phyloP scores from a whole-genome alignment of 1,284 basidiomycete genomes.

The Tylopilus orsonianus region DNA sequence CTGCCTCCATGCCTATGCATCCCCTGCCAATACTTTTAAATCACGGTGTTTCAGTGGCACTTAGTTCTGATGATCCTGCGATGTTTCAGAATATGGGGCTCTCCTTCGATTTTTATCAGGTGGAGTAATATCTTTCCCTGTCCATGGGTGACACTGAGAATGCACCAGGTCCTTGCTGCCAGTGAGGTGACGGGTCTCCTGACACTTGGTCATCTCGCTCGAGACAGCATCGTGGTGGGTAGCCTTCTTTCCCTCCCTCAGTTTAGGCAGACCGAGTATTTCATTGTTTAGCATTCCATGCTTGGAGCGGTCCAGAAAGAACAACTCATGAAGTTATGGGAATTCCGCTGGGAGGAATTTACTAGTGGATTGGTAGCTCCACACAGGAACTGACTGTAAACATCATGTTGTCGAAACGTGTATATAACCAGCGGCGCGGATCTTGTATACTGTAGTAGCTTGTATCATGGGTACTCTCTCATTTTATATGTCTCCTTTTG shows the following conservation, averaged over 20 bases:
- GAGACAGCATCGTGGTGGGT: constrained; percentile 62
- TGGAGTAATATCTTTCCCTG: constrained; percentile 14
- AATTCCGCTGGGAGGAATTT: constrained; percentile 53
- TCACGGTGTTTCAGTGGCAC: constrained; percentile 64
- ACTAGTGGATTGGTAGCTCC: constrained; percentile 39
- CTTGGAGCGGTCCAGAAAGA: constrained; percentile 49
- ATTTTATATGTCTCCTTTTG: neutral
- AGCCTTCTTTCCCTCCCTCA: neutral
- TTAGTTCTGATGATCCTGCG: constrained; percentile 73
- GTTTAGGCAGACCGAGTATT: constrained; percentile 1
- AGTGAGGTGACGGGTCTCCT: constrained; percentile 64
- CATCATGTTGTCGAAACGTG: neutral
- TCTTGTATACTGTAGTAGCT: neutral
- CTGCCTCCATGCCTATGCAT: constrained; percentile 75
- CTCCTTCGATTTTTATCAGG: constrained; percentile 73
- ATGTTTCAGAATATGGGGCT: constrained; percentile 78
- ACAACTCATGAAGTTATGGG: constrained; percentile 46
- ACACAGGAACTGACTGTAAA: constrained; percentile 4
- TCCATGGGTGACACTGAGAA: constrained; percentile 1
- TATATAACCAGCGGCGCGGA: neutral
- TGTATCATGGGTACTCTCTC: neutral
- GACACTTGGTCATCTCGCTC: constrained; percentile 58
- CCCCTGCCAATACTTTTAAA: constrained; percentile 67
- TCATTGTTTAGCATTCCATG: constrained; percentile 48
- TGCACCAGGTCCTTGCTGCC: constrained; percentile 49